Conservation (phyloP, 2,329 filamentous ascomycete species). For the Shiraia sp. region DNA sequence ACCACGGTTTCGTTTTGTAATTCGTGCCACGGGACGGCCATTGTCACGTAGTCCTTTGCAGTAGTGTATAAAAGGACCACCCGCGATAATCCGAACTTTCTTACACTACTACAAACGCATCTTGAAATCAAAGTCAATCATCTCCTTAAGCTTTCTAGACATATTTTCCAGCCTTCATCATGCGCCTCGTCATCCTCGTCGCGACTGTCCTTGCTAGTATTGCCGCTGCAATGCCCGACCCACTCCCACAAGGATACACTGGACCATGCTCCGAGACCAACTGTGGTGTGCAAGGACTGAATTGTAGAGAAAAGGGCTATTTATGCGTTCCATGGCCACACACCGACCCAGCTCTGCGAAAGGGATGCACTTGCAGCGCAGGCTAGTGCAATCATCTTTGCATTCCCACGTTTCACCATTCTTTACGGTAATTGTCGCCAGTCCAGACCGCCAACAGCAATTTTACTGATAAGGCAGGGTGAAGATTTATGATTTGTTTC, state of each 20-base stretch:
- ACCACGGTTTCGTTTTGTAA: slow-evolving; percentile 5
- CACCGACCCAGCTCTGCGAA: slow-evolving; percentile 9
- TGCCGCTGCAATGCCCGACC: slow-evolving; percentile 24
- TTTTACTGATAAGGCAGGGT: too few species aligned
- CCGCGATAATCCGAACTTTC: not conserved
- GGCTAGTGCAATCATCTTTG: slow-evolving; percentile 5
- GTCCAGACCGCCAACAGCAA: too few species aligned
- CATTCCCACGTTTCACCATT: too few species aligned
- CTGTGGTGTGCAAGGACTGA: slow-evolving; percentile 12
- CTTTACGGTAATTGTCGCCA: too few species aligned
- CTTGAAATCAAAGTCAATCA: too few species aligned
- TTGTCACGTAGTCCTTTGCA: too few species aligned
- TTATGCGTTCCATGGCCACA: slow-evolving; percentile 19
- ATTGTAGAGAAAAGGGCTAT: slow-evolving; percentile 3
- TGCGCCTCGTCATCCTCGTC: slow-evolving; percentile 18
- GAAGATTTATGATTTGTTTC: too few species aligned
- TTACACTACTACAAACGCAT: too few species aligned
- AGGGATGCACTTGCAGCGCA: slow-evolving; percentile 21
- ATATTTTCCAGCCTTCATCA: slow-evolving; percentile 1
- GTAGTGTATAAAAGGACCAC: not conserved
- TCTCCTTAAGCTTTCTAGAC: too few species aligned
- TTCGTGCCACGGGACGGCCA: not conserved
- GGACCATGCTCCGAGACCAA: slow-evolving; percentile 17
- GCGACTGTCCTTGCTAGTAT: slow-evolving; percentile 18
- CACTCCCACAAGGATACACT: slow-evolving; percentile 22